Percentiles rank a stretch among this genome's conserved stretches.
These are phyloP conservation scores for Neoarthrinium moseri DNA, from an alignment of 2,329 filamentous ascomycete species.

Conservation along the genomic window DNA sequence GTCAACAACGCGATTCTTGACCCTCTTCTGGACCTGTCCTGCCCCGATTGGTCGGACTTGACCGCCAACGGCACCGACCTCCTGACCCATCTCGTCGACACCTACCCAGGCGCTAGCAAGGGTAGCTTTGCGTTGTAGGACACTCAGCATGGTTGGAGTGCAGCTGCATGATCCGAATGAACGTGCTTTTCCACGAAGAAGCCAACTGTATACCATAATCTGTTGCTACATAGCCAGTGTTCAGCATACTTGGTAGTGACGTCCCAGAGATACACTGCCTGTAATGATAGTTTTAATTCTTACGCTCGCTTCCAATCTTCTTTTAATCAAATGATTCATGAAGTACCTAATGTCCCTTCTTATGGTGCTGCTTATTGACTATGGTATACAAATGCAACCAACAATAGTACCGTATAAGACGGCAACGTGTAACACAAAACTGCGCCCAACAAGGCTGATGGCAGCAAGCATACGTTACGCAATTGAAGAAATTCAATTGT, in stretches of 20 bases:
- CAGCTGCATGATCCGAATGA: background rate
- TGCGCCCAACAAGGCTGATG: too few species aligned
- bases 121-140: constrained; percentile 14
- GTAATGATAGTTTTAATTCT: background rate
- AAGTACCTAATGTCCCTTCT: background rate
- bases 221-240: background rate
- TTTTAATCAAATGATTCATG: background rate
- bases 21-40: constrained; percentile 24
- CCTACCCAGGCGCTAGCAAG: constrained; percentile 16
- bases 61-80: constrained; percentile 21
- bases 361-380: background rate
- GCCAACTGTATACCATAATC: background rate
- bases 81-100: constrained; percentile 12
- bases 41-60: constrained; percentile 28
- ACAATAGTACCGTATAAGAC: too few species aligned
- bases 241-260: background rate
- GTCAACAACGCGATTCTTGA: constrained; percentile 30
- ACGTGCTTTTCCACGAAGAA: background rate
- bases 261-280: background rate
- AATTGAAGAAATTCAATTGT: too few species aligned
- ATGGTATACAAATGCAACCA: too few species aligned
- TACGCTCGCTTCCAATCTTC: background rate
- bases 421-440: too few species aligned
- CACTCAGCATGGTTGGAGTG: background rate
- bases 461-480: too few species aligned